Base-by-base conservation (phyloP, 2,329 filamentous ascomycete genomes). In the Diatrype stigma region DNA sequence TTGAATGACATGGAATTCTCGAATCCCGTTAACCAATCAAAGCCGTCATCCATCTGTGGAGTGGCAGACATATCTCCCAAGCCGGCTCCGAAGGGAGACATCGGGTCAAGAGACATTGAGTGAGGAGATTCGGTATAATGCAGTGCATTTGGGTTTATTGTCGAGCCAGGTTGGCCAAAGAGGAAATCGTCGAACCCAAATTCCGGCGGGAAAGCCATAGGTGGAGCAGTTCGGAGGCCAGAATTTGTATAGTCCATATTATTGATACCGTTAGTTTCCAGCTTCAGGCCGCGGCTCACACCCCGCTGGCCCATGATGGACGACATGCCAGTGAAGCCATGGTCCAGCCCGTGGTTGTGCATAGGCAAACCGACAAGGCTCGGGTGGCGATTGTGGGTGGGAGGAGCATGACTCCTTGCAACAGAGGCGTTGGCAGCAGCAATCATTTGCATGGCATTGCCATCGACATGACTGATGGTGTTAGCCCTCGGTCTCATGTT, bases 381-480 rank as follows among this genome's bases (percentile, higher is more conserved):
- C 26, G 85, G 81, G 67, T 94, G 89, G 56, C 86, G 88, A 69
- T 76, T 84, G 73, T 81, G 90, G 64, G 63, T 79, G 65, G 64
- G 72, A 52, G 70, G 78, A 69, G 73, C 77, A 45, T 67, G 63
- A 60, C 63, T 74, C 61, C 69, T 71, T 58, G 70, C 76, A 59
- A 73, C 78, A 40, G 77, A 73, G 42, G 77, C 73, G 62, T 81
- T 84, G 47, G 80, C 79, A 12, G 80, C 74, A 46, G 82, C 81
- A 56, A 89, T 78, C 71, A 94, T 81, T 60, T 86, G 89, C 67
- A 96, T 81, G 38, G 86, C 82, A 49, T 79, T 78, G 51, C 83
- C 81, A 67, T 96, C 94, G 51, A 97, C 84, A 68, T 97, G 92
- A 65, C 92, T 94, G 64, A 99, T 95, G 35, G 94, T 99, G 67